phyloP scores from a whole-genome alignment of 176 grass and related monocot species.

The Bolboschoenus planiculmis region DNA sequence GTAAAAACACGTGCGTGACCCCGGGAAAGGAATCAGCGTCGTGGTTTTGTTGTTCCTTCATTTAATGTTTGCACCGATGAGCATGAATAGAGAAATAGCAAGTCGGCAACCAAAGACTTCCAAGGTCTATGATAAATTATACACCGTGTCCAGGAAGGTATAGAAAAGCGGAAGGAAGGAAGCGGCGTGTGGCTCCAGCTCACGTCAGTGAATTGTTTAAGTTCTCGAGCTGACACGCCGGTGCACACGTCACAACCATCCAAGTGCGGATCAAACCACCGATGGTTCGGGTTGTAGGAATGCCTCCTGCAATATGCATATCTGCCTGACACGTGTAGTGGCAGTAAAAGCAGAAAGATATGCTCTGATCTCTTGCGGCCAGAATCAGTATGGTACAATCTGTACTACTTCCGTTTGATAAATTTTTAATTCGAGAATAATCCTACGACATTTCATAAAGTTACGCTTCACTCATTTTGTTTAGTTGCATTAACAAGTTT shows the following conservation, averaged over 20 bases:
- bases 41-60: background rate
- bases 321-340: background rate
- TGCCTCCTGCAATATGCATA: background rate
- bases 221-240: background rate
- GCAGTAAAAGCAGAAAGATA: background rate
- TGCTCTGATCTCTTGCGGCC: background rate
- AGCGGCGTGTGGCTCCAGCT: background rate
- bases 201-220: background rate
- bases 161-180: background rate
- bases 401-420: background rate
- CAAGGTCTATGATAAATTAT: background rate
- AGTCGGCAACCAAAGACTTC: too few relatives aligned
- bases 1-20: background rate
- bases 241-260: conserved; percentile 1
- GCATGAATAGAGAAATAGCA: background rate
- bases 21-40: background rate
- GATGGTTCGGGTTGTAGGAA: background rate
- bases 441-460: too few relatives aligned
- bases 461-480: too few relatives aligned
- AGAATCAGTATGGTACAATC: background rate
- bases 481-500: too few relatives aligned
- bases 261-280: background rate
- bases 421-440: too few relatives aligned
- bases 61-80: background rate
- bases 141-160: background rate